These are phyloP conservation scores for Suillus lakei DNA, from an alignment of 768 basidiomycete species.

Conservation along the genomic window DNA sequence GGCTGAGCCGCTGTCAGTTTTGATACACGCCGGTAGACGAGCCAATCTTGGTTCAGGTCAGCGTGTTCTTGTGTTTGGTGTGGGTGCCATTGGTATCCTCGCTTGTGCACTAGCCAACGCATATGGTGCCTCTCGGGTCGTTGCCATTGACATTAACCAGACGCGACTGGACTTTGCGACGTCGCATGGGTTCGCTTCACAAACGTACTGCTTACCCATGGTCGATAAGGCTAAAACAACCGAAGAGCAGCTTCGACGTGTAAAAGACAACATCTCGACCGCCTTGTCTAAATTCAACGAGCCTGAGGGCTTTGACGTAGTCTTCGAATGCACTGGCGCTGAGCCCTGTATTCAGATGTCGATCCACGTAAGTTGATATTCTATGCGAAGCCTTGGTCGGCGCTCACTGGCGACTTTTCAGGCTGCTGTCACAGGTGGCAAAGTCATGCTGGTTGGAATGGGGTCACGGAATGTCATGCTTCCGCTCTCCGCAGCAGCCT, in stretches of 20 bases:
- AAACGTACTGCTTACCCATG: constrained; percentile 67
- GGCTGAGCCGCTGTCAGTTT: constrained; percentile 93
- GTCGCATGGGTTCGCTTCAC: constrained; percentile 74
- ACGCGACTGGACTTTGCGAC: constrained; percentile 80
- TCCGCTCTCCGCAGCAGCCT: constrained; percentile 82
- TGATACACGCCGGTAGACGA: constrained; percentile 66
- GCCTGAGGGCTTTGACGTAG: constrained; percentile 85
- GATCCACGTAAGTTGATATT: constrained; percentile 68
- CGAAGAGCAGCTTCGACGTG: constrained; percentile 61
- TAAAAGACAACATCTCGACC: constrained; percentile 58
- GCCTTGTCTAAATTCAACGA: constrained; percentile 61
- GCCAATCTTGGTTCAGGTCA: constrained; percentile 54
- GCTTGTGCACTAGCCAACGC: constrained; percentile 81
- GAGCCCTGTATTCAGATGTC: constrained; percentile 92
- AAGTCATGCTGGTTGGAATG: constrained; percentile 96
- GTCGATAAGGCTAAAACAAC: constrained; percentile 52
- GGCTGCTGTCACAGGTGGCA: constrained; percentile 85
- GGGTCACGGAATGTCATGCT: constrained; percentile 81
- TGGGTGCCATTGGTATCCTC: constrained; percentile 92
- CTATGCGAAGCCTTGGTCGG: constrained; percentile 14
- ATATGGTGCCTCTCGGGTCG: constrained; percentile 70
- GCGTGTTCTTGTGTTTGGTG: constrained; percentile 86
- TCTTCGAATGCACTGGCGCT: constrained; percentile 96
- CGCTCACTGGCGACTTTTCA: constrained; percentile 37
- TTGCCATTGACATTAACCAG: constrained; percentile 87